Percentiles rank a stretch among this genome's conserved stretches.
Conservation (phyloP, 805 yeast genomes). For the Diddensiella transvaalensis region DNA sequence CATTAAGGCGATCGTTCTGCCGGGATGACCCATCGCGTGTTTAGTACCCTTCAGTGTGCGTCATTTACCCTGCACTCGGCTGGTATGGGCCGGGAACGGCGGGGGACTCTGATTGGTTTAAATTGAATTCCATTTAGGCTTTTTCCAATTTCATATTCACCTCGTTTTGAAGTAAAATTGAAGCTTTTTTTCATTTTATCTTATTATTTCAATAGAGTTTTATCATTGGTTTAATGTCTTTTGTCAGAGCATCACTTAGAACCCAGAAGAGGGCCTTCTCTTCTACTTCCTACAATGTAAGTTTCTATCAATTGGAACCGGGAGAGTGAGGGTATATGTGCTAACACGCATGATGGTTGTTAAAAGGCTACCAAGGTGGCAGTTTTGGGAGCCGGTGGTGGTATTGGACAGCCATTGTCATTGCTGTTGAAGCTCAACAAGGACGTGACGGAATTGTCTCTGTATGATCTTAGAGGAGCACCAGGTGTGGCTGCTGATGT, state of each 20-base stretch:
- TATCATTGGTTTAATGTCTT: too few species aligned
- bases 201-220: too few species aligned
- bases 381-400: slow-evolving; percentile 93
- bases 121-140: too few species aligned
- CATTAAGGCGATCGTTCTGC: too few species aligned
- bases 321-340: not conserved
- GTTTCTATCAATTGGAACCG: not conserved
- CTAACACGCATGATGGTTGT: not conserved
- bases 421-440: slow-evolving; percentile 81
- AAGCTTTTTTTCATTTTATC: too few species aligned
- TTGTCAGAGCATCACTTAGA: slow-evolving; percentile 1
- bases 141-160: too few species aligned
- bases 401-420: slow-evolving; percentile 90
- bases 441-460: slow-evolving; percentile 78
- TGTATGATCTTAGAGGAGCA: slow-evolving; percentile 88
- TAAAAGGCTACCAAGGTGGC: slow-evolving; percentile 57
- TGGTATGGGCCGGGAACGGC: too few species aligned
- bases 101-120: too few species aligned
- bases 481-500: slow-evolving; percentile 97
- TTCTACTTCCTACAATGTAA: slow-evolving; percentile 18
- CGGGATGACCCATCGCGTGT: too few species aligned
- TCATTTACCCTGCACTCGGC: too few species aligned
- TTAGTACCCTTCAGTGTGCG: too few species aligned
- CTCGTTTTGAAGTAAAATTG: too few species aligned
- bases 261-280: slow-evolving; percentile 20